phyloP scores from a whole-genome alignment of 2,329 filamentous ascomycete species.

The Phyllosticta citriasiana region DNA sequence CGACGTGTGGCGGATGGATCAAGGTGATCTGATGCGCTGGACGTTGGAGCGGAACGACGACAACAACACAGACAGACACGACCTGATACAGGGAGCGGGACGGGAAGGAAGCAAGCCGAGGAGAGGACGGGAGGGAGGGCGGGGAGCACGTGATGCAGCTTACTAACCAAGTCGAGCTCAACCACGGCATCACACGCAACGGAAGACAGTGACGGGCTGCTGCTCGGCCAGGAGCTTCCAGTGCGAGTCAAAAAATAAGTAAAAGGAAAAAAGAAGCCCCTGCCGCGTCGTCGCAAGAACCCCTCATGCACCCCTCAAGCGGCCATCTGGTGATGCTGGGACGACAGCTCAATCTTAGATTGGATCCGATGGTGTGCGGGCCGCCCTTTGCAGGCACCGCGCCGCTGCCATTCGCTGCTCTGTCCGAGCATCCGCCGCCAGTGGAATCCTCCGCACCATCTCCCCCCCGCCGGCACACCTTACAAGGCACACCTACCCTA shows the following conservation, averaged over 20 bases:
- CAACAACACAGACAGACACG: neutral
- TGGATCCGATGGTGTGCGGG: neutral
- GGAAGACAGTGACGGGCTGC: too few species aligned
- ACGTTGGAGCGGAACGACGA: neutral
- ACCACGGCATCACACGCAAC: too few species aligned
- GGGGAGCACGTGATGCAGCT: neutral
- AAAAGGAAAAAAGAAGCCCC: too few species aligned
- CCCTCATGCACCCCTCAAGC: too few species aligned
- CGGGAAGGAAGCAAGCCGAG: neutral
- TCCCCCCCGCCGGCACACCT: neutral
- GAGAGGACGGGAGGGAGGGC: neutral
- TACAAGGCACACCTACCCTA: neutral
- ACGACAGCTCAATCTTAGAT: neutral
- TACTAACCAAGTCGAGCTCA: neutral
- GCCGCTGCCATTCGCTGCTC: neutral
- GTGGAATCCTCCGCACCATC: neutral
- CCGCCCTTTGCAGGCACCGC: neutral
- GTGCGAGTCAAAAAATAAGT: too few species aligned
- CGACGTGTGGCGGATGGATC: neutral
- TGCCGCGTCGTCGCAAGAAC: too few species aligned
- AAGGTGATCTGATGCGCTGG: neutral
- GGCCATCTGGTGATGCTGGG: conserved; percentile 6
- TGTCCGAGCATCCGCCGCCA: neutral
- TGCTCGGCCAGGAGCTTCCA: too few species aligned
- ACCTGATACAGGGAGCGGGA: neutral